A percentile compares a stretch with the other conserved stretches of the same genome.
Conservation (phyloP, 768 basidiomycete species). For the Russula brevipes region DNA sequence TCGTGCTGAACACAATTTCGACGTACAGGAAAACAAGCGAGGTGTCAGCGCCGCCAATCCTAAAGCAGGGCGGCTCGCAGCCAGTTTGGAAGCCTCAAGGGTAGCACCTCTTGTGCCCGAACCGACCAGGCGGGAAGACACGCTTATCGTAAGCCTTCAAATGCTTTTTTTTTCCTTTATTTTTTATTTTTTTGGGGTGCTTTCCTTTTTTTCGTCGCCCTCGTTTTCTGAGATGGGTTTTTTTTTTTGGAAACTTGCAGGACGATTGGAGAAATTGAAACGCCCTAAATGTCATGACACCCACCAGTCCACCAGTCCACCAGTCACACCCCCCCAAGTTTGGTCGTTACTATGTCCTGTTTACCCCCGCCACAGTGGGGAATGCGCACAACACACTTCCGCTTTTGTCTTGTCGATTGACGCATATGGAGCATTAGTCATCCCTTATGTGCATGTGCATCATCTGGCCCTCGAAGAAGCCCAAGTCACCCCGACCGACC, state of each 20-base stretch:
- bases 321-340: not conserved
- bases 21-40: conserved; percentile 37
- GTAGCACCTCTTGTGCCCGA: conserved; percentile 35
- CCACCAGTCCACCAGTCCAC: too few species aligned
- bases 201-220: not conserved
- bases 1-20: not conserved
- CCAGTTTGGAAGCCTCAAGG: conserved; percentile 40
- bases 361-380: conserved; percentile 12
- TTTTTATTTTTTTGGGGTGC: not conserved
- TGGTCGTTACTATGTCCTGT: conserved; percentile 13
- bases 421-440: conserved; percentile 16
- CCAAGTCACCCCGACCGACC: conserved; percentile 3
- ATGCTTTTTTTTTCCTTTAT: conserved; percentile 4
- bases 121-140: conserved; percentile 37
- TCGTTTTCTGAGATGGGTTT: conserved; percentile 27
- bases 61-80: conserved; percentile 41
- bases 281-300: not conserved
- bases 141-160: conserved; percentile 40
- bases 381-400: conserved; percentile 5
- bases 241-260: conserved; percentile 29
- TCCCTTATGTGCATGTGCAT: conserved; percentile 6
- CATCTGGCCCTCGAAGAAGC: conserved; percentile 7
- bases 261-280: conserved; percentile 38
- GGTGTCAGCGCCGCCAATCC: conserved; percentile 43
- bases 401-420: conserved; percentile 14